These are phyloP conservation scores for Gnomoniopsis smithogilvyi DNA, from an alignment of 2,329 filamentous ascomycete species.

Conservation along the genomic window DNA sequence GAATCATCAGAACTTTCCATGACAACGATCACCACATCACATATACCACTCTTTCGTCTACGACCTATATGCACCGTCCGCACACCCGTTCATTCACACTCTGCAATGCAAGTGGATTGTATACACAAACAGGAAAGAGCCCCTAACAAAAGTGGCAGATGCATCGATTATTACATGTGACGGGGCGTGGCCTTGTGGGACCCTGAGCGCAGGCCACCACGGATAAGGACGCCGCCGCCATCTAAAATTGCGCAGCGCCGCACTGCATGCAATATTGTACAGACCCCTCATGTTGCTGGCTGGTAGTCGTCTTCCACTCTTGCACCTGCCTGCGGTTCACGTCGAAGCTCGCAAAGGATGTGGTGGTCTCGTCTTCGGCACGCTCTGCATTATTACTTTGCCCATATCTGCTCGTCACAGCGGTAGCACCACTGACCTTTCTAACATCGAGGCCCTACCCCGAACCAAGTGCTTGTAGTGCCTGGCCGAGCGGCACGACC, in stretches of 20 bases:
- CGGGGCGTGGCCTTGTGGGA: background rate
- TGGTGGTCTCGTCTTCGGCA: background rate
- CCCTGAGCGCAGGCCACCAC: background rate
- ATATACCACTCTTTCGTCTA: slow-evolving; percentile 1
- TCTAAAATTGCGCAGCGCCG: slow-evolving; percentile 1
- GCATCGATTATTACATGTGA: background rate
- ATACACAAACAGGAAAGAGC: slow-evolving; percentile 6
- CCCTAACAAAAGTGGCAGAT: background rate
- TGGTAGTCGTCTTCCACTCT: background rate
- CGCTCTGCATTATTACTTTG: background rate
- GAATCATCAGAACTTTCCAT: background rate
- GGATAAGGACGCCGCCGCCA: background rate
- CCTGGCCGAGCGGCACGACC: slow-evolving; percentile 55
- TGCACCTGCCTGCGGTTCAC: background rate
- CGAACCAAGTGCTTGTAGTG: slow-evolving; percentile 52
- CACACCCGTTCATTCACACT: background rate
- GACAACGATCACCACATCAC: background rate
- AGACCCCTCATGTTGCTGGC: background rate
- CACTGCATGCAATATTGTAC: slow-evolving; percentile 6
- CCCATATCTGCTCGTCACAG: background rate
- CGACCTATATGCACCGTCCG: background rate
- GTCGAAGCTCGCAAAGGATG: background rate
- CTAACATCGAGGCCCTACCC: slow-evolving; percentile 9
- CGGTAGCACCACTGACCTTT: background rate
- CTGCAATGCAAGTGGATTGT: slow-evolving; percentile 15